Conservation (phyloP, 495 filamentous ascomycete genomes). For the Trichoderma erinaceum region DNA sequence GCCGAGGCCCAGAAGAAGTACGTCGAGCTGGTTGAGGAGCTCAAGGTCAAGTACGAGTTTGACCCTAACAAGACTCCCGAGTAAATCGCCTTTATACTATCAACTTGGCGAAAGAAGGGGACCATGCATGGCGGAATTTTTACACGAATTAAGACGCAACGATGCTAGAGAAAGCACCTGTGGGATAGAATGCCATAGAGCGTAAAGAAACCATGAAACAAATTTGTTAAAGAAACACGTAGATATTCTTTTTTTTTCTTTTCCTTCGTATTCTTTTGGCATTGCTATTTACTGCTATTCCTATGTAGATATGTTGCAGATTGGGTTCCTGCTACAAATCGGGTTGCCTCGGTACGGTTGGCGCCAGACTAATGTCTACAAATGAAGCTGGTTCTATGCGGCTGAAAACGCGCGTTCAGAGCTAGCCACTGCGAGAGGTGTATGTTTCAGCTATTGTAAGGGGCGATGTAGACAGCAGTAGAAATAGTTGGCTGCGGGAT, state of each 20-base stretch:
- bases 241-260: background rate
- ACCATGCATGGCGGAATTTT: background rate
- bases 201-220: background rate
- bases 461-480: too few species aligned
- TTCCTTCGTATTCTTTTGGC: background rate
- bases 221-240: background rate
- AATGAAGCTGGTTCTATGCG: too few species aligned
- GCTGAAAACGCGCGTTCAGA: too few species aligned
- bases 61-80: conserved; percentile 50
- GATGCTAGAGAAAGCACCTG: background rate
- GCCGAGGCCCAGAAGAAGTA: conserved; percentile 66
- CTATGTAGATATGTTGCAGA: too few species aligned
- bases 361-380: too few species aligned
- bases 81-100: conserved; percentile 14
- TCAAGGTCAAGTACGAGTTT: conserved; percentile 64
- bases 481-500: too few species aligned
- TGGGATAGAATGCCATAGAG: conserved; percentile 2
- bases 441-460: too few species aligned
- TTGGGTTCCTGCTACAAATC: too few species aligned
- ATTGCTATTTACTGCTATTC: background rate
- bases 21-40: conserved; percentile 58
- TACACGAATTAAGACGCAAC: too few species aligned
- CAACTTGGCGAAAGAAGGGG: background rate
- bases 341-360: too few species aligned
- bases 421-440: too few species aligned